Base-by-base conservation (phyloP, 192 early-diverging fungal genomes). In the Coemansia sp. region DNA sequence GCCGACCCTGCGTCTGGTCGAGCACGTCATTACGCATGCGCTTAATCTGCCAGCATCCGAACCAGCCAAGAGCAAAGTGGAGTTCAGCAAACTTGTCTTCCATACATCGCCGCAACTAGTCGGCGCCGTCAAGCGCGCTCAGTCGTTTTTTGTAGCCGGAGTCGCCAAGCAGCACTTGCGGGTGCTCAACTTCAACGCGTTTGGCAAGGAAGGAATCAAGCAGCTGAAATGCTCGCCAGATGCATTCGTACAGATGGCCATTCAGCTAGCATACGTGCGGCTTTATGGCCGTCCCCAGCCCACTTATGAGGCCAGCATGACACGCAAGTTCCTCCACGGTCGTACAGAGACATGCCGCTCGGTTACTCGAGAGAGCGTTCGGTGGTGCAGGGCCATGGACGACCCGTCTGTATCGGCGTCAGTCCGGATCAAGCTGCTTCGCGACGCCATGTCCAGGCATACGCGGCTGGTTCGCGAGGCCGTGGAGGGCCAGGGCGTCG, bases 131-230 rank as follows among this genome's bases (percentile, higher is more conserved):
- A 63, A 79, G 44, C 64, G 65, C 8, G 89, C 94, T 5, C 83
- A 85, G 46, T 51, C 76, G 38, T 80, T 89, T 59, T 99, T 97
- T 82, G 84, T 85, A 39, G 67, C 65, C 7, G 66, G 88, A 34
- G 79, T 93, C 48, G 85, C 60, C 49, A 80, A 84, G 62, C 93
- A 99, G 73, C 90, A 93, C 51, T 66, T 97, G 31, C 67, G 80
- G 21, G 90, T 94, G 36, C 83, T 89, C 54, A 87, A 87, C 36
- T 99, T 90, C 66, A 67, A 85, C 26, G 89, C 86, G 17, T 95
- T 91, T 76, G 96, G 96, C 61, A 99, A 99, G 84, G 86, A 92
- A 61, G 55, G 83, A 63, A 96, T 97, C 83, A 99, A 99, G 79
- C 72, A 72, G 57, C 87, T 90, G 52, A 83, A 82, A 50, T 83